Evolutionary conservation across 2,329 filamentous ascomycete species (phyloP).

Genomic region (Plectosphaerella plurivora): DNA sequence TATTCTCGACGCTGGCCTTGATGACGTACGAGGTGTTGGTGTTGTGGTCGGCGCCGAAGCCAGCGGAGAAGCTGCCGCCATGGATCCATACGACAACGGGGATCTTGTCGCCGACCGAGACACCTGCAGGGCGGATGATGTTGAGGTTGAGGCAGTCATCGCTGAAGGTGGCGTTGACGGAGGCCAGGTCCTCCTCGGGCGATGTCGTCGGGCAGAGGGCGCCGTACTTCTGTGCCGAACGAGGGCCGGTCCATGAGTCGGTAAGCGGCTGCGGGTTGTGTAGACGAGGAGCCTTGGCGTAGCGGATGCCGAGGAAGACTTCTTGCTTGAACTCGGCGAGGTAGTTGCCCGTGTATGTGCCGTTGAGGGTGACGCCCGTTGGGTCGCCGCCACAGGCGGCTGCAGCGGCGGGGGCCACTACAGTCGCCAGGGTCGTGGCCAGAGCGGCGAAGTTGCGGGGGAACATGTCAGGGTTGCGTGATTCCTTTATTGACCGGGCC

Average conservation of each 20-base stretch:
- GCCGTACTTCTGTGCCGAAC: conserved; percentile 37
- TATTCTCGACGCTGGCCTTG: conserved; percentile 35
- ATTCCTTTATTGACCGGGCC: too few species aligned
- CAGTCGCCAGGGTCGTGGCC: neutral
- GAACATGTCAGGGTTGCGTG: too few species aligned
- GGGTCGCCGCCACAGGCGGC: neutral
- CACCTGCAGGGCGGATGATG: conserved; percentile 49
- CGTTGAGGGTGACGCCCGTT: conserved; percentile 19
- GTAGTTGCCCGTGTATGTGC: conserved; percentile 32
- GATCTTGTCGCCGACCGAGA: conserved; percentile 31
- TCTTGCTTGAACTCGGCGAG: conserved; percentile 34
- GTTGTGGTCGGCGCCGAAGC: conserved; percentile 32
- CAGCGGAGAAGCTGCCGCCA: conserved; percentile 25
- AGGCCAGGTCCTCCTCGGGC: conserved; percentile 4
- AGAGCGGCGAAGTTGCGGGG: neutral
- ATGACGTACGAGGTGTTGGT: conserved; percentile 61
- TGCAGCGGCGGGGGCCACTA: neutral
- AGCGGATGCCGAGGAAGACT: conserved; percentile 45
- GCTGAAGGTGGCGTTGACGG: conserved; percentile 19
- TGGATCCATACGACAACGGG: conserved; percentile 58
- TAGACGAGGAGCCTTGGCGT: conserved; percentile 42
- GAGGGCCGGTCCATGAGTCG: conserved; percentile 31
- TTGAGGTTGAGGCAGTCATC: conserved; percentile 62
- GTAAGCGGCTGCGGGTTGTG: conserved; percentile 43
- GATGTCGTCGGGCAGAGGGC: conserved; percentile 29